Evolutionary conservation across 495 filamentous ascomycete species (phyloP), one percentile per base, ranked within the genome.

Genomic region (Trichoderma gamsii): DNA sequence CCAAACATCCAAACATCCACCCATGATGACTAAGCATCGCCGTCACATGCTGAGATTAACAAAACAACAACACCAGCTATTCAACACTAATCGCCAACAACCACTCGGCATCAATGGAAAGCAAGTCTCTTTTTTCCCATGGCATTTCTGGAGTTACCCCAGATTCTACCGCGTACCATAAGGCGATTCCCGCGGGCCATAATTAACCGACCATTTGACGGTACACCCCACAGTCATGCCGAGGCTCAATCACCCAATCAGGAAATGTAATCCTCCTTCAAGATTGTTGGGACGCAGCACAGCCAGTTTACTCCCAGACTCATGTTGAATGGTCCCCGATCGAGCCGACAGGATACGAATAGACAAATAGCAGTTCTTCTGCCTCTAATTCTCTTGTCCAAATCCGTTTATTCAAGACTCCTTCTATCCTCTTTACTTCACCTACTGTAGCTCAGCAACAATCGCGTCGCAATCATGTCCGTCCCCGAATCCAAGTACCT

Each of bases 401-500:
- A 6, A 35, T 35, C 32, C 32, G 2, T 35, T 6, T 35, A 6
- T 6, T 6, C 32, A n/a, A 35, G 32, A 35, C 32, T 46, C 51
- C 21, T 21, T 18, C n/a, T 29, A 4, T 61, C 52, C 1, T 23
- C 12, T 61, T 3, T 12, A 6, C 25, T 5, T n/a, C 41, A 43
- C 8, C 43, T 46, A 13, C 12, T n/a, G 4, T 16, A 7, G n/a
- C 16, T n/a, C 16, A 18, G 16, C 46, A 61, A 29, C 52, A 61
- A 61, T 29, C 25, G 52, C 52, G 25, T 61, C 52, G 61, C 51
- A 69, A 81, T 41, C 12, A 92, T 92, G 92, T 79, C 90, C 35
- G 74, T 93, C 64, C 80, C 86, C 27, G 88, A 86, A 73, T 85
- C 84, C 41, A 85, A 92, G 61, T 96, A 92, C 71, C 74, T 97